phyloP scores from a whole-genome alignment of 345 rosid genomes.

The Limnanthes douglasii region DNA sequence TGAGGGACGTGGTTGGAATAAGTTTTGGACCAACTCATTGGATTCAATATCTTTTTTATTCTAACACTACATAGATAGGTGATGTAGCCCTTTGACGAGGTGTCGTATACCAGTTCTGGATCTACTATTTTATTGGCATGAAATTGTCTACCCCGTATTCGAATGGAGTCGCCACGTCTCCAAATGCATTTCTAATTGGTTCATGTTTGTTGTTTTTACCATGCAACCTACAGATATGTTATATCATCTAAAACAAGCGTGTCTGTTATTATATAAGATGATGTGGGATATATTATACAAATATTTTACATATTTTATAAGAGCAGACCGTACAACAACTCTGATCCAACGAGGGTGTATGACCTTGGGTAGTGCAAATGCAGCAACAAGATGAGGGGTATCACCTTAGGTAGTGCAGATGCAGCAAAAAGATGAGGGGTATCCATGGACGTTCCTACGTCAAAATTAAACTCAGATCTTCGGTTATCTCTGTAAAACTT shows the following conservation, averaged over 20 bases:
- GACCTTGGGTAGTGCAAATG: too few species aligned
- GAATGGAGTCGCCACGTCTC: slow-evolving; percentile 29
- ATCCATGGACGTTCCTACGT: slow-evolving; percentile 86
- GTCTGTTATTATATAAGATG: too few species aligned
- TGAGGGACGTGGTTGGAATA: slow-evolving; percentile 8
- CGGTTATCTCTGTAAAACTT: slow-evolving; percentile 29
- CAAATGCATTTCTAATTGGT: slow-evolving; percentile 19
- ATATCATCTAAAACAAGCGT: too few species aligned
- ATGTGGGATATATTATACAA: too few species aligned
- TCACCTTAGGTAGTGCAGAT: too few species aligned
- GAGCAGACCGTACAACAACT: slow-evolving; percentile 78
- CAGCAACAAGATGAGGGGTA: too few species aligned
- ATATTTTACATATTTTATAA: slow-evolving; percentile 16
- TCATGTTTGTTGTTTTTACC: slow-evolving; percentile 20
- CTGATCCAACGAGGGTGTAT: slow-evolving; percentile 69
- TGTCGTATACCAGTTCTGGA: slow-evolving; percentile 63
- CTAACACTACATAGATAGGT: slow-evolving; percentile 31
- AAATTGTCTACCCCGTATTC: slow-evolving; percentile 45
- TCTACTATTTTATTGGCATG: slow-evolving; percentile 31
- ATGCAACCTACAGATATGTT: slow-evolving; percentile 40
- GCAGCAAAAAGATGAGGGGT: slow-evolving; percentile 84
- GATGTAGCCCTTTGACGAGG: slow-evolving; percentile 31
- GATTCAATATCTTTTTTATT: background rate
- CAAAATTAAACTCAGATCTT: slow-evolving; percentile 22
- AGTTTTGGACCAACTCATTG: slow-evolving; percentile 22